A percentile compares a stretch with the other conserved stretches of the same genome.
Evolutionary conservation across 345 rosid genomes (phyloP).

Genomic region (Linum tenue): DNA sequence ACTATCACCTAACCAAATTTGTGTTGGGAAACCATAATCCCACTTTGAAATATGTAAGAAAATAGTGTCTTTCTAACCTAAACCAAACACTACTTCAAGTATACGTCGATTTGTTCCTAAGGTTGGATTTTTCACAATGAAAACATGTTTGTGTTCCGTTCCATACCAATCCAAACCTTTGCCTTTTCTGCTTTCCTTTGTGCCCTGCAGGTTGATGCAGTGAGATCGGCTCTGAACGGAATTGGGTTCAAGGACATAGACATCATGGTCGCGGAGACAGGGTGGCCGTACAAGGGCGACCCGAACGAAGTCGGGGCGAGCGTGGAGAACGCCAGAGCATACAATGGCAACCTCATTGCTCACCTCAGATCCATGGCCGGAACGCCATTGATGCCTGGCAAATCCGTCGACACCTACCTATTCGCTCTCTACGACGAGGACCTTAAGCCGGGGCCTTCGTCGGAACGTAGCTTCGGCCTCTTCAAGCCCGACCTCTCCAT

Average conservation of each 20-base stretch:
- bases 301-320: slow-evolving; percentile 54
- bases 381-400: slow-evolving; percentile 91
- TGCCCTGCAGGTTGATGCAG: slow-evolving; percentile 63
- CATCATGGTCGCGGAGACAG: slow-evolving; percentile 88
- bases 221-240: slow-evolving; percentile 51
- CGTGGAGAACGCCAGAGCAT: slow-evolving; percentile 76
- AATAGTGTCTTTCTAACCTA: no score
- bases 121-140: no score
- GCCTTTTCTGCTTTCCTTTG: no score
- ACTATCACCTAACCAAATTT: no score
- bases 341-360: slow-evolving; percentile 66
- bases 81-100: no score
- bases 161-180: no score
- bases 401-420: slow-evolving; percentile 68
- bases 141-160: no score
- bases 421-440: slow-evolving; percentile 84
- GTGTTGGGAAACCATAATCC: no score
- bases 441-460: slow-evolving; percentile 68
- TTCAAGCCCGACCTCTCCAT: slow-evolving; percentile 62
- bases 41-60: no score
- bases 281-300: slow-evolving; percentile 96
- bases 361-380: slow-evolving; percentile 72
- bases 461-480: slow-evolving; percentile 68
- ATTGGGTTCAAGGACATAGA: slow-evolving; percentile 70
- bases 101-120: no score